Percentiles rank a stretch among this genome's conserved stretches.
Evolutionary conservation across 305 asterid genomes (phyloP).

Genomic region (Plantago rigida): DNA sequence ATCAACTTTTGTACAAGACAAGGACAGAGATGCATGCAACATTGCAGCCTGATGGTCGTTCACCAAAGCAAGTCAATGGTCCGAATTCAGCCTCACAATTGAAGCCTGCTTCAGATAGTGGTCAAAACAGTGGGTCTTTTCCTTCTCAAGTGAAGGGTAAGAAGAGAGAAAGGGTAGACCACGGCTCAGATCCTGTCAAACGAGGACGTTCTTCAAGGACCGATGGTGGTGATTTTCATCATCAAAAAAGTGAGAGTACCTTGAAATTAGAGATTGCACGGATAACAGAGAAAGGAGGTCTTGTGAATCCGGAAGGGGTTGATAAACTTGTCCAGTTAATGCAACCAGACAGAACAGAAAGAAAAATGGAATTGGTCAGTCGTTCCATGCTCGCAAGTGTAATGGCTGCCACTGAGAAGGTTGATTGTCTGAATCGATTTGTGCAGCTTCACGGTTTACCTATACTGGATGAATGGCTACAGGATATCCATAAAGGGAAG

Average conservation of each 20-base stretch:
- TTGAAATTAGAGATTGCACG: constrained; percentile 40
- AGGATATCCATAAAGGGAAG: constrained; percentile 47
- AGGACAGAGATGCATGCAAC: constrained; percentile 52
- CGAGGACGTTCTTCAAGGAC: constrained; percentile 37
- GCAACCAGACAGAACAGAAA: constrained; percentile 42
- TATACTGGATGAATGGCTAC: constrained; percentile 57
- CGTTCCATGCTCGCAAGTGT: constrained; percentile 53
- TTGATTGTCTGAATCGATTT: constrained; percentile 51
- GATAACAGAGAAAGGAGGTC: constrained; percentile 45
- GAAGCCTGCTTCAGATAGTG: constrained; percentile 45
- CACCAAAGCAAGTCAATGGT: constrained; percentile 55
- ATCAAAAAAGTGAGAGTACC: constrained; percentile 29
- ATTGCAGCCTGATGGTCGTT: constrained; percentile 49
- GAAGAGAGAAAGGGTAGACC: constrained; percentile 57
- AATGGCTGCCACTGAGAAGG: constrained; percentile 45
- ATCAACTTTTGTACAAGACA: constrained; percentile 44
- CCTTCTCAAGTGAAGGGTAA: constrained; percentile 49
- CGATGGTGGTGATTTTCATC: constrained; percentile 32
- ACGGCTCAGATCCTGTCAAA: constrained; percentile 36
- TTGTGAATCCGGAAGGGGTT: constrained; percentile 40
- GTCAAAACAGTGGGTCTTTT: constrained; percentile 36
- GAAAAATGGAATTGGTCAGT: constrained; percentile 40
- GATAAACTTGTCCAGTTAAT: constrained; percentile 50
- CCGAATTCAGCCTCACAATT: constrained; percentile 41
- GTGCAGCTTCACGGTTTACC: constrained; percentile 51